These are phyloP conservation scores for Chiua virens DNA, from an alignment of 768 basidiomycete genomes.

Conservation along the genomic window DNA sequence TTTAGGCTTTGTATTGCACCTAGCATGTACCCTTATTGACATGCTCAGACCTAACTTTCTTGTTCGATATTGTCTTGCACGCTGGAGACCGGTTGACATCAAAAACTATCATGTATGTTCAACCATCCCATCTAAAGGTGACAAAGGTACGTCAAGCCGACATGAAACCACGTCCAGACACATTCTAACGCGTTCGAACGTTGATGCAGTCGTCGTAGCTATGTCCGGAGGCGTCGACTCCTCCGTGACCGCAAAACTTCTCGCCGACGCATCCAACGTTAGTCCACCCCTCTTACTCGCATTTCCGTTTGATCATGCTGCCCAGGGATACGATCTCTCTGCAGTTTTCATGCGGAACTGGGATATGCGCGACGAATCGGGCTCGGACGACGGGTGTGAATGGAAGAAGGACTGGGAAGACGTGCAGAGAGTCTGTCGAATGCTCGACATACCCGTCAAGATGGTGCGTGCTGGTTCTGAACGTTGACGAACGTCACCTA, in stretches of 20 bases:
- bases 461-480: slow-evolving; percentile 46
- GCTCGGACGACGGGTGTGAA: slow-evolving; percentile 81
- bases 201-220: slow-evolving; percentile 70
- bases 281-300: slow-evolving; percentile 3
- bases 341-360: slow-evolving; percentile 97
- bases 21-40: too few relatives aligned
- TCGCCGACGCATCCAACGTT: slow-evolving; percentile 58
- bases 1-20: too few relatives aligned
- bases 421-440: slow-evolving; percentile 75
- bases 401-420: slow-evolving; percentile 97
- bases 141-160: slow-evolving; percentile 21
- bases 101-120: slow-evolving; percentile 18
- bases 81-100: not conserved
- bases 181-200: not conserved
- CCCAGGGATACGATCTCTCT: slow-evolving; percentile 76
- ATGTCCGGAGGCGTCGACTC: slow-evolving; percentile 98
- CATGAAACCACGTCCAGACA: not conserved
- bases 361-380: slow-evolving; percentile 83
- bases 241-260: slow-evolving; percentile 78
- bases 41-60: slow-evolving; percentile 8
- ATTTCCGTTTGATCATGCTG: not conserved
- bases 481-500: slow-evolving; percentile 1
- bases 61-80: slow-evolving; percentile 13
- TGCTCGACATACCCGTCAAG: slow-evolving; percentile 69
- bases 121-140: slow-evolving; percentile 22